phyloP scores from a whole-genome alignment of 2,329 filamentous ascomycete genomes.

The Bipolaris cookei region DNA sequence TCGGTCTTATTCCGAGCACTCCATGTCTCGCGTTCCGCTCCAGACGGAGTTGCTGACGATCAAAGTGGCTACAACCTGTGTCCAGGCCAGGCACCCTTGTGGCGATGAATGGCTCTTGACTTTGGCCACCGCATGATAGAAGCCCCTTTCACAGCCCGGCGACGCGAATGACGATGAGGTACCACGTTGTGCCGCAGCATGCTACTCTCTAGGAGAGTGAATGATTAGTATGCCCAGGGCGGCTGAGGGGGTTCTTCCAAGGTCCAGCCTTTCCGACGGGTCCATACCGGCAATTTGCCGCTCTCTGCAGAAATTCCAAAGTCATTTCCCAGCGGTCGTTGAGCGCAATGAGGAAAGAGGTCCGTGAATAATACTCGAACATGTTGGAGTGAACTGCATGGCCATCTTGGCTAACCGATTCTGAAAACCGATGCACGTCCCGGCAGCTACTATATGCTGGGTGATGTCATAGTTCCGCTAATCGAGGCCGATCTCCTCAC shows the following conservation, averaged over 20 bases:
- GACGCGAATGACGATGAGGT: not conserved
- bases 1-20: slow-evolving; percentile 4
- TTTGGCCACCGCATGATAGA: not conserved
- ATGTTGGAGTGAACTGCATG: not conserved
- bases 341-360: not conserved
- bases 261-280: not conserved
- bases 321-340: not conserved
- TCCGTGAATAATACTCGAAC: not conserved
- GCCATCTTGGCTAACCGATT: not conserved
- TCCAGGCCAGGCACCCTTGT: not conserved
- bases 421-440: not conserved
- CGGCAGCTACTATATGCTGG: not conserved
- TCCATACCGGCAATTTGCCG: not conserved
- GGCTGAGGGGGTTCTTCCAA: not conserved
- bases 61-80: not conserved
- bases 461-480: not conserved
- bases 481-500: not conserved
- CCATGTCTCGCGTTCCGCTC: slow-evolving; percentile 7
- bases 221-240: not conserved
- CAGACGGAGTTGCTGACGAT: not conserved
- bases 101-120: not conserved
- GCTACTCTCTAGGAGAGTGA: not conserved
- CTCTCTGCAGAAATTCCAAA: not conserved
- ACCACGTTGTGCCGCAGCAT: not conserved
- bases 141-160: not conserved